These are phyloP conservation scores for Xylaria sp. DNA, from an alignment of 2,329 filamentous ascomycete genomes.

Conservation along the genomic window DNA sequence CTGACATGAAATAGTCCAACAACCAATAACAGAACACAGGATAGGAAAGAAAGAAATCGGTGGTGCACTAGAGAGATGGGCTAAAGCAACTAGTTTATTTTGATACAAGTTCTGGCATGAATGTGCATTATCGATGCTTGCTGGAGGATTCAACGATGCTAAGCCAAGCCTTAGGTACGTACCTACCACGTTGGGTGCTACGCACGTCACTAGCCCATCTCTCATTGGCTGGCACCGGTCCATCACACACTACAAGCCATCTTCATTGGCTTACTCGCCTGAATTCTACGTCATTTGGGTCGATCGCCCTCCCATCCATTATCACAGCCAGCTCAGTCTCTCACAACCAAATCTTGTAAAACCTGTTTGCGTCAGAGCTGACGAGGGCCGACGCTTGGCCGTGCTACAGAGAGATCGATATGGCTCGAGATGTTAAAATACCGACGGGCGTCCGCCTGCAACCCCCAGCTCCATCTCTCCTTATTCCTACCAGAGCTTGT, in stretches of 20 bases:
- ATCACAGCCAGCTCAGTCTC: not conserved
- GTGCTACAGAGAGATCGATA: slow-evolving; percentile 12
- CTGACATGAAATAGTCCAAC: not conserved
- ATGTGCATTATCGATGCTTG: not conserved
- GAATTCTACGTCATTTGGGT: slow-evolving; percentile 45
- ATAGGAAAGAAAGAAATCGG: not conserved
- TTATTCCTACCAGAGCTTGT: slow-evolving; percentile 3
- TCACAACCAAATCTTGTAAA: slow-evolving; percentile 27
- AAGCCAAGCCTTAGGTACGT: not conserved
- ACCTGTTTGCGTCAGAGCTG: slow-evolving; percentile 43
- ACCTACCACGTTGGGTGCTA: not conserved
- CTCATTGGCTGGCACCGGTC: slow-evolving; percentile 38
- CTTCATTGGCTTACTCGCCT: slow-evolving; percentile 40
- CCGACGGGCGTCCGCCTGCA: slow-evolving; percentile 10
- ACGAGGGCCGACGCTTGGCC: slow-evolving; percentile 32
- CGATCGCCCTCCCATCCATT: slow-evolving; percentile 39
- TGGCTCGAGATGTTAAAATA: slow-evolving; percentile 43
- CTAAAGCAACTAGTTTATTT: not conserved
- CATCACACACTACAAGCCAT: not conserved
- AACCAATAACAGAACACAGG: not conserved
- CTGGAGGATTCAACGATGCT: not conserved
- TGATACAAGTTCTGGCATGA: not conserved
- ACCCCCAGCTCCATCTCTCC: slow-evolving; percentile 1
- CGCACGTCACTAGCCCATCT: slow-evolving; percentile 37
- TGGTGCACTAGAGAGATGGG: not conserved